Percentiles rank a stretch among this genome's conserved stretches.
Evolutionary conservation across 257 asterid species (phyloP).

Genomic region (Gentiana macrophylla): DNA sequence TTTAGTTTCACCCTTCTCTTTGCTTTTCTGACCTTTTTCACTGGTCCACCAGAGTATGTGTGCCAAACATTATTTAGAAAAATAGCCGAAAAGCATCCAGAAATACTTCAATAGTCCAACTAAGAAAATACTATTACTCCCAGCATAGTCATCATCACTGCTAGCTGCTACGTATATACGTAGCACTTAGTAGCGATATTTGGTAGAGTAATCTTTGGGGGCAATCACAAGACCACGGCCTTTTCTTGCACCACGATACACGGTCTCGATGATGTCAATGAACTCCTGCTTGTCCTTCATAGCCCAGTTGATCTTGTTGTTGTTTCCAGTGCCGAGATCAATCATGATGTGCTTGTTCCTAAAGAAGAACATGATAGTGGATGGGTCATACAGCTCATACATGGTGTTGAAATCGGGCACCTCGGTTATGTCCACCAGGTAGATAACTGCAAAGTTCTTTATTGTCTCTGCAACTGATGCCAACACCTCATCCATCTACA

Average conservation of each 20-base stretch:
- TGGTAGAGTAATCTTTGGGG: conserved; percentile 97
- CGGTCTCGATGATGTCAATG: conserved; percentile 90
- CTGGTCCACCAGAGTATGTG: too few relatives aligned
- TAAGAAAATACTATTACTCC: too few relatives aligned
- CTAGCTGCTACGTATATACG: not conserved
- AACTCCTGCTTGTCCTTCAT: conserved; percentile 95
- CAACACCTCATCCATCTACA: conserved; percentile 83
- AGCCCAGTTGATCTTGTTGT: conserved; percentile 97
- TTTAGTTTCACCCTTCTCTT: too few relatives aligned
- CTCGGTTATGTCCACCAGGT: conserved; percentile 76
- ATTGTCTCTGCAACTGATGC: conserved; percentile 82
- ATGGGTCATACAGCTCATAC: conserved; percentile 93
- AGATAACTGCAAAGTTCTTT: conserved; percentile 81
- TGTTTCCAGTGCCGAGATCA: conserved; percentile 85
- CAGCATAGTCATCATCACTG: too few relatives aligned
- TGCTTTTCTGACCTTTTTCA: too few relatives aligned
- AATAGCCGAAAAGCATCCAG: too few relatives aligned
- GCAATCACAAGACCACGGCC: conserved; percentile 98
- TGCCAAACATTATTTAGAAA: too few relatives aligned
- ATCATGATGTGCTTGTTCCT: conserved; percentile 98
- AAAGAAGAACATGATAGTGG: conserved; percentile 87
- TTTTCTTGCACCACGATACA: conserved; percentile 91
- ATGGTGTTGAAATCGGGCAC: conserved; percentile 94
- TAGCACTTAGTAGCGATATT: conserved; percentile 52
- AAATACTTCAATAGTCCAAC: too few relatives aligned